Percentiles rank a stretch among this genome's conserved stretches.
phyloP scores from a whole-genome alignment of 176 grass and related monocot genomes.

The Metroxylon sagu region DNA sequence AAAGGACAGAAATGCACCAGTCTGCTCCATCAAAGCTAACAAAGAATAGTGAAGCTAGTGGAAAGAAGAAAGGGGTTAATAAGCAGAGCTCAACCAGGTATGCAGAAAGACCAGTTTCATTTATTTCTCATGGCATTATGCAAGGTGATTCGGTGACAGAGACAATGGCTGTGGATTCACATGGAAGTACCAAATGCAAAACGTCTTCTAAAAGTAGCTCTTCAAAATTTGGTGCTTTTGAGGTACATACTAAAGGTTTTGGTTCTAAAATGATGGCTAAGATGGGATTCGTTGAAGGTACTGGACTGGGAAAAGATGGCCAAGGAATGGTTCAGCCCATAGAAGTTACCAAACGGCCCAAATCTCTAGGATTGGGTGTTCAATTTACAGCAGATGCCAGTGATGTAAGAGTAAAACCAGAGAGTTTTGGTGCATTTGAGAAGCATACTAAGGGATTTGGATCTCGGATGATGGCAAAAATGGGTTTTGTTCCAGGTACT shows the following conservation, averaged over 20 bases:
- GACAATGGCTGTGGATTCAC: conserved; percentile 29
- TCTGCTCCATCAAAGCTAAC: conserved; percentile 33
- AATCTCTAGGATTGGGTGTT: conserved; percentile 80
- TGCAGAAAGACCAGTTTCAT: conserved; percentile 56
- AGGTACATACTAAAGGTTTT: conserved; percentile 83
- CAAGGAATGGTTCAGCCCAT: conserved; percentile 81
- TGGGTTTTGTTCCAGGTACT: conserved; percentile 68
- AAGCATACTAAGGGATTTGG: conserved; percentile 89
- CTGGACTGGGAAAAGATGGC: conserved; percentile 73
- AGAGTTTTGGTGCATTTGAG: conserved; percentile 58
- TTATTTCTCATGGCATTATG: conserved; percentile 69
- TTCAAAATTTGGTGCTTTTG: conserved; percentile 51
- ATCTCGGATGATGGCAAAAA: conserved; percentile 82
- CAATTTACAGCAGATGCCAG: conserved; percentile 40
- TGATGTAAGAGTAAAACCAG: neutral
- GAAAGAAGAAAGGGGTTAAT: conserved; percentile 26
- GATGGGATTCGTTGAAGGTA: conserved; percentile 84
- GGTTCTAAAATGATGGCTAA: conserved; percentile 97
- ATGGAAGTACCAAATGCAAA: conserved; percentile 14
- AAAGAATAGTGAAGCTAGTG: conserved; percentile 21
- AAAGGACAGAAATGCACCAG: conserved; percentile 9
- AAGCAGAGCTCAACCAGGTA: conserved; percentile 29
- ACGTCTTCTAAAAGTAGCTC: conserved; percentile 25
- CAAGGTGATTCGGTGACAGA: conserved; percentile 33
- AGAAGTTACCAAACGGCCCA: conserved; percentile 61